Evolutionary conservation across 2,329 filamentous ascomycete species (phyloP), one percentile per base, ranked within the genome.

Genomic region (Colletotrichum sp.): DNA sequence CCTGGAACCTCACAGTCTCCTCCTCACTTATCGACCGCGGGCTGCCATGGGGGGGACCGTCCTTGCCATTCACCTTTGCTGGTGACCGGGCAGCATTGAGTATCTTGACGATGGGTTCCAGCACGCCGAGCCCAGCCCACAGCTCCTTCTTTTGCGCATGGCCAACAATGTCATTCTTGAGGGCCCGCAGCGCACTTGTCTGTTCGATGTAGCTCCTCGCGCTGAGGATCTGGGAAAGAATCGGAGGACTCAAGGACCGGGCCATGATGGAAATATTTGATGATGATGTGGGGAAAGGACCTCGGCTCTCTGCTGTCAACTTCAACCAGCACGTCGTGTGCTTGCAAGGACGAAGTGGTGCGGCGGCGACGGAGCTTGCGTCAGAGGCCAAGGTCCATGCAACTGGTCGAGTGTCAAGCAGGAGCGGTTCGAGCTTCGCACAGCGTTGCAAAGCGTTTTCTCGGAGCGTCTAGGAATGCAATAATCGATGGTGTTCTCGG

Each of bases 131-230:
- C 72, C 87, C 87, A 54, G 98, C 88, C 87, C 93, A 96, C 70
- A 91, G 84, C 83, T 96, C 93, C 84, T 99, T 99, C 82, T 93
- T 93, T 82, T 96, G 92, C 38, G 93, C 89, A 83, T 98, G 95
- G 29, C 97, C 97, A 74, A 98, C 92, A 62, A 98, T 90, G 76
- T 97, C 94, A 83, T 98, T 97, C 86, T 98, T 98, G 34, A 99
- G 86, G 55, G 88, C 87, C 76, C 92, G 91, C 58, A 98, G 87
- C 64, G 92, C 90, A 31, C 87, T 85, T 54, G 90, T 85, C 78
- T 90, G 89, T 76, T 92, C 89, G 27, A 83, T 76, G 61, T 84
- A 81, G 43, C 84, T 86, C 76, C 85, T 86, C 12, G 92, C 88
- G 78, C 85, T 88, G 76, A 87, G 87, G 70, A 93, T 85, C 80